Evolutionary conservation across 2,329 filamentous ascomycete species (phyloP), one percentile per base, ranked within the genome.

Genomic region (Ophiocordyceps robertsii): DNA sequence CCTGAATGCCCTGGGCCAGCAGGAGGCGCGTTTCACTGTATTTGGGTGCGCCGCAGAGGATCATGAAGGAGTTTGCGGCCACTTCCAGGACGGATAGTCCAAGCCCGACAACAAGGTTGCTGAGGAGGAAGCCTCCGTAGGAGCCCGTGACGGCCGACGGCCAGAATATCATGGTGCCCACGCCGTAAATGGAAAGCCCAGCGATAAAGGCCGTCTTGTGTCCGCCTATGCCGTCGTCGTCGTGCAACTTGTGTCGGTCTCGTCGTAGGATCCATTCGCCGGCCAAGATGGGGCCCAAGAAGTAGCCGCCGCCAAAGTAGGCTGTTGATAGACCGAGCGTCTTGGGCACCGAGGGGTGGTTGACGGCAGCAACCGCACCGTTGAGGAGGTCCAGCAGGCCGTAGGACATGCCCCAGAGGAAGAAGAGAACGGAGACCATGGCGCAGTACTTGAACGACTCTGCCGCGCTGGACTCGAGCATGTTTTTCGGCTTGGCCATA

Each of bases 321-420:
- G 79, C 72, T 44, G 73, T 77, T 17, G 81, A 82, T 33, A 87
- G 69, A 1, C 79, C 80, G 4, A 86, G 64, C 0, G 73, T 80
- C 57, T 87, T 71, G 7, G 74, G 70, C 0, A 68, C 59, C 1
- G 68, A 73, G 69, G 83, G 80, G 19, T 72, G 53, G 13, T 80
- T 72, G 6, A 86, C 72, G 12, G 61, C 55, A 31, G 81, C 76
- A 42, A 87, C 80, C 24, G 77, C 77, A 16, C 71, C 72, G 56
- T 94, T 94, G 29, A 95, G 72, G 0, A 81, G 82, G 53, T 92
- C 86, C 6, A 95, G 68, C 2, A 95, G 71, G 1, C 89, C 89
- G 52, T 95, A 95, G 0, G 87, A 88, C 45, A 95, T 82, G 0
- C 89, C 89, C 88, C 87, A 94, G 3, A 95, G 66, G 49, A 94